Evolutionary conservation across 257 asterid genomes (phyloP).

Genomic region (Capsicum pubescens): DNA sequence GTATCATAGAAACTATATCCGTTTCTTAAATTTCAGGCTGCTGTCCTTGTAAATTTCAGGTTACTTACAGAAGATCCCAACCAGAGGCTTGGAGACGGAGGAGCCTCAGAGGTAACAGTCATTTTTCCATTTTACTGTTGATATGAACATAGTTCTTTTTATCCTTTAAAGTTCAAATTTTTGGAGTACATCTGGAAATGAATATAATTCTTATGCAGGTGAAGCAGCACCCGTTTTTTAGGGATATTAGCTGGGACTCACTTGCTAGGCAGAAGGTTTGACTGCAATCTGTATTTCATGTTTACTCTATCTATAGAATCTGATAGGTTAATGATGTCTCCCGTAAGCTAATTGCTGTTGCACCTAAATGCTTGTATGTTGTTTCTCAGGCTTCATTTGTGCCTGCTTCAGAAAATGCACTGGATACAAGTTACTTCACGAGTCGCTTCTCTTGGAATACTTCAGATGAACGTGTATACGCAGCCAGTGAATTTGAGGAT

Average conservation of each 20-base stretch:
- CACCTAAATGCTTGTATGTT: conserved; percentile 25
- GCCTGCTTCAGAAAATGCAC: conserved; percentile 92
- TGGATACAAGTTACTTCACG: conserved; percentile 93
- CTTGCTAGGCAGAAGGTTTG: conserved; percentile 95
- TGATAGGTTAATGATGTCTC: conserved; percentile 6
- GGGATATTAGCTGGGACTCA: conserved; percentile 98
- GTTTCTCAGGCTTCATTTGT: conserved; percentile 86
- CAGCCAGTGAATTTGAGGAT: conserved; percentile 85
- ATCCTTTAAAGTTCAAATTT: background rate
- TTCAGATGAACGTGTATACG: conserved; percentile 85
- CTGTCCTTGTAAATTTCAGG: conserved; percentile 46
- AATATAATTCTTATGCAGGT: conserved; percentile 57
- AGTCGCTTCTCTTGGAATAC: conserved; percentile 95
- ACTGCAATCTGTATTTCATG: conserved; percentile 18
- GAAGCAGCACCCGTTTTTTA: conserved; percentile 88
- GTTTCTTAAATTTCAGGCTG: conserved; percentile 2
- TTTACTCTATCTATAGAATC: background rate
- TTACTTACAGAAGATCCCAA: conserved; percentile 94
- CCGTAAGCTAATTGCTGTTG: background rate
- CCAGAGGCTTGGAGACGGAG: conserved; percentile 94
- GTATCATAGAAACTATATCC: conserved; percentile 25
- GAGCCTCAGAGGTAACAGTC: conserved; percentile 81
- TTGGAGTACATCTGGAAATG: background rate
- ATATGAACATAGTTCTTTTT: conserved; percentile 3
- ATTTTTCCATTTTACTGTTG: background rate